phyloP scores from a whole-genome alignment of 441 rosid genomes.

The Populus hybrid region DNA sequence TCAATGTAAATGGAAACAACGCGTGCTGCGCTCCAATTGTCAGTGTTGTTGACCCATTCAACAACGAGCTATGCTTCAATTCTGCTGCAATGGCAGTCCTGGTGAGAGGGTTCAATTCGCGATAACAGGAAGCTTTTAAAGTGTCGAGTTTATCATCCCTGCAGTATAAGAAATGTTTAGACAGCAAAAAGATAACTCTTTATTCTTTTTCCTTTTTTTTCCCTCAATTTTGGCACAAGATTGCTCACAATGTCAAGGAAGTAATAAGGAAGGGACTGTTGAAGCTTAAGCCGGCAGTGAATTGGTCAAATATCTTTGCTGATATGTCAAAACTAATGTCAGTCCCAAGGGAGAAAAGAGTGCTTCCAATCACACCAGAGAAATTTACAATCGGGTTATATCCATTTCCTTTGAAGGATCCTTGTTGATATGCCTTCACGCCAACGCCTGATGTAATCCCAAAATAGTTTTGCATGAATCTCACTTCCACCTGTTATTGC shows the following conservation, averaged over 20 bases:
- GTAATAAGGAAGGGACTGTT: conserved; percentile 30
- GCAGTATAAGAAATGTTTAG: conserved; percentile 19
- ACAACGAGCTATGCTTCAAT: conserved; percentile 33
- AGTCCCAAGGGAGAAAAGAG: conserved; percentile 39
- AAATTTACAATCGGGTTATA: conserved; percentile 34
- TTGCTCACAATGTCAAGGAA: conserved; percentile 51
- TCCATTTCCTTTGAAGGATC: conserved; percentile 23
- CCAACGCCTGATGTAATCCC: conserved; percentile 48
- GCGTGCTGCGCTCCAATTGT: conserved; percentile 47
- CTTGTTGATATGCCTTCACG: conserved; percentile 23
- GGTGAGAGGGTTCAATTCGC: conserved; percentile 29
- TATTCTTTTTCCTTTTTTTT: background rate
- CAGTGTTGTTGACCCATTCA: conserved; percentile 18
- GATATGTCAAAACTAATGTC: conserved; percentile 35
- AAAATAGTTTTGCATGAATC: conserved; percentile 41
- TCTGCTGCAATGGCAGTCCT: conserved; percentile 54
- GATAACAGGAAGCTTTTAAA: conserved; percentile 36
- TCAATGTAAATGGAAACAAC: conserved; percentile 36
- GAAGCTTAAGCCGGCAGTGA: conserved; percentile 46
- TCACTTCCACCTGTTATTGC: conserved; percentile 47
- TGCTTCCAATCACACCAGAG: conserved; percentile 43
- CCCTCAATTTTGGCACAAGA: background rate
- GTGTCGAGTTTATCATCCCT: conserved; percentile 45
- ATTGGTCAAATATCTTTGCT: conserved; percentile 21
- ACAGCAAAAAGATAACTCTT: background rate